Evolutionary conservation across 768 basidiomycete genomes (phyloP), one percentile per base, ranked within the genome.

Genomic region (Naganishia onofrii): DNA sequence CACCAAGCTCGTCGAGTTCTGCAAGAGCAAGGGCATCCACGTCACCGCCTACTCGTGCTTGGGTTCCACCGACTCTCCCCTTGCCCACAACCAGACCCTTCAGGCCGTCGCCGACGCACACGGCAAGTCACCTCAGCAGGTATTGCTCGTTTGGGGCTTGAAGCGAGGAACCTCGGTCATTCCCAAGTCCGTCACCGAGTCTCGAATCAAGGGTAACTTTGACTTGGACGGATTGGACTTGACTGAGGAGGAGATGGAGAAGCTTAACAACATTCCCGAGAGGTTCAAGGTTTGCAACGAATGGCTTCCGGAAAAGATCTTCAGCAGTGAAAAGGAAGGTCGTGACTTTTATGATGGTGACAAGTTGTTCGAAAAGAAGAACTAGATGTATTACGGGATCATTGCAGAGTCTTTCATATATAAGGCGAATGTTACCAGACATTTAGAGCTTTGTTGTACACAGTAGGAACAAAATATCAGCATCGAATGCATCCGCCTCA

Each of bases 41-140:
- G 76, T 89, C 67, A 88, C 88, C 44, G 89, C 88, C 0, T 90
- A 90, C 82, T 83, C 82, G 81, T 88, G 78, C 82, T 85, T 80
- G 32, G 84, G 84, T 51, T 78, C 77, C 38, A 78, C 77, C 66
- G 73, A 72, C 68, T 78, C 77, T 0, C 78, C 79, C 6, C 67
- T 80, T 38, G 70, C 70, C 66, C 68, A 75, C 34, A 77, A 80
- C 68, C 28, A 72, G 21, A 74, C 74, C 26, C 63, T 80, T 46
- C 70, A 71, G 53, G 67, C 68, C 13, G 76, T 80, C 67, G 78
- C 78, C 15, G 71, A 78, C 42, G 79, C 78, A 68, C 74, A 79
- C 74, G 81, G 84, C 44, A 86, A 81, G 3, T 77, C 84, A 53
- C 78, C 86, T 4, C 84, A 82, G 5, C 86, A 87, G 75, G 77